Evolutionary conservation across 2,329 filamentous ascomycete genomes (phyloP).

Genomic region (Diaporthe citrichinensis): DNA sequence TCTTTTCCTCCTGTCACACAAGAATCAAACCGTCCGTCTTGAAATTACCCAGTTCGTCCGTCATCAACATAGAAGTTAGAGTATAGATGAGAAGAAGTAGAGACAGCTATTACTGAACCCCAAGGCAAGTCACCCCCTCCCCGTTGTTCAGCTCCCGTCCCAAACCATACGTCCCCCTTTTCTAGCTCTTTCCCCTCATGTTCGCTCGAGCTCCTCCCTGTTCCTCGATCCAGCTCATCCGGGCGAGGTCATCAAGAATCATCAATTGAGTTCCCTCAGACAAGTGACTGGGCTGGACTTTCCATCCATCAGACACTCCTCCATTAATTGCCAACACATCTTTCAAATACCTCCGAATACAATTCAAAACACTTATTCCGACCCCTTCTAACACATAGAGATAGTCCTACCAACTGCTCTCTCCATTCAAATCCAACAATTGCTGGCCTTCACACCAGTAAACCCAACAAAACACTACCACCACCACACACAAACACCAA

Average conservation of each 20-base stretch:
- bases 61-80: slow-evolving; percentile 12
- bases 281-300: not conserved
- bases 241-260: not conserved
- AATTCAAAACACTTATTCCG: too few relatives aligned
- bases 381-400: not conserved
- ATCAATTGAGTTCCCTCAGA: not conserved
- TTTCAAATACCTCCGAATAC: not conserved
- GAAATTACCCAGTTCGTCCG: not conserved
- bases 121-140: slow-evolving; percentile 7
- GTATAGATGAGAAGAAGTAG: slow-evolving; percentile 4
- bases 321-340: not conserved
- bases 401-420: not conserved
- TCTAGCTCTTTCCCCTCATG: slow-evolving; percentile 6
- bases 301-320: not conserved
- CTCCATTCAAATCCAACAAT: not conserved
- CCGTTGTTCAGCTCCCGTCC: not conserved
- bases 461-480: slow-evolving; percentile 3
- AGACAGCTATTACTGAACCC: not conserved
- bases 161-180: not conserved
- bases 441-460: not conserved
- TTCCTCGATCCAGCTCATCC: not conserved
- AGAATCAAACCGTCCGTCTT: not conserved
- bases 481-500: slow-evolving; percentile 4
- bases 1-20: not conserved
- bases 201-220: not conserved